Conservation (phyloP, 169 alveolate genomes). For the Blepharisma undulans region DNA sequence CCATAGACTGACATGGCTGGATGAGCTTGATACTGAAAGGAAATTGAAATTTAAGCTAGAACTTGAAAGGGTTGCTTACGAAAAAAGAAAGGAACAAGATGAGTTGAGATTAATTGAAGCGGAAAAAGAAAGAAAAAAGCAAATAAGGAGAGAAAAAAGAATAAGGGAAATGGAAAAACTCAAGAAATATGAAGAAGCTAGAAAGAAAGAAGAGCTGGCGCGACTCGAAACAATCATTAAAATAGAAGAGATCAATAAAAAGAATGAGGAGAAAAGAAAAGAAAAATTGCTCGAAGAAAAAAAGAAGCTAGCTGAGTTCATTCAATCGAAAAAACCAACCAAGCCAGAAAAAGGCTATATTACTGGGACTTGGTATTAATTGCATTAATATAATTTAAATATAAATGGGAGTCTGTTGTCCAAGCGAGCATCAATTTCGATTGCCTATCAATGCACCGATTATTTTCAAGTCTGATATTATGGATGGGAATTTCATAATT, state of each 20-base stretch:
- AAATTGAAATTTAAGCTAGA: conserved; percentile 22
- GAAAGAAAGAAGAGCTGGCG: background rate
- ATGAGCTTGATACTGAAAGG: background rate
- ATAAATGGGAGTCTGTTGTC: background rate
- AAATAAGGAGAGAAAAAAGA: background rate
- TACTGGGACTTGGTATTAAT: background rate
- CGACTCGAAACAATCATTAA: background rate
- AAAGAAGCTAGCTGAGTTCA: background rate
- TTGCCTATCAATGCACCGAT: background rate
- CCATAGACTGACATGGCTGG: conserved; percentile 13
- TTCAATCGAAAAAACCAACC: background rate
- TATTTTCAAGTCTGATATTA: background rate
- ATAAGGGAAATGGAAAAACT: background rate
- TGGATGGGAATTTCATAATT: background rate
- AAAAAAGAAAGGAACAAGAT: background rate
- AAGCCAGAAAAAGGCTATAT: background rate
- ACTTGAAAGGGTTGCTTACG: conserved; percentile 5
- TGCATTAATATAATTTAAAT: background rate
- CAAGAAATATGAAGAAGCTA: background rate
- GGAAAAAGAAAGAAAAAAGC: background rate
- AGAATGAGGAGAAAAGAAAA: background rate
- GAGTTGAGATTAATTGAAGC: background rate
- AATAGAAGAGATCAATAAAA: background rate
- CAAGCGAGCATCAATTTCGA: background rate
- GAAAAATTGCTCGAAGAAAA: background rate